phyloP scores from a whole-genome alignment of 768 basidiomycete species.

The Xanthoconium purpureum region DNA sequence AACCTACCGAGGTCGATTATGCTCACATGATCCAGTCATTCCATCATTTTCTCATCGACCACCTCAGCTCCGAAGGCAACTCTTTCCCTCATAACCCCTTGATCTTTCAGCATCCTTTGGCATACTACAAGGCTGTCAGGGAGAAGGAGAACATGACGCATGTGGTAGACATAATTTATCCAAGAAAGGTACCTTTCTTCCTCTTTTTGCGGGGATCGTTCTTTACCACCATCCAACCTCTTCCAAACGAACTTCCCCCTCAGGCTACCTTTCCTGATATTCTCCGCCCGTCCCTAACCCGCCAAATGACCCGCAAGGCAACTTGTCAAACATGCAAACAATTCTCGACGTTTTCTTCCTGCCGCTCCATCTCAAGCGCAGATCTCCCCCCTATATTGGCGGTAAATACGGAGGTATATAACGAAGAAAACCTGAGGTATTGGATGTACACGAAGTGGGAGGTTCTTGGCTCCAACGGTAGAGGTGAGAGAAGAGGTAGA shows the following conservation, averaged over 20 bases:
- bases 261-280: conserved; percentile 61
- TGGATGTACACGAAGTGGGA: conserved; percentile 51
- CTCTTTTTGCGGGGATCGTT: neutral
- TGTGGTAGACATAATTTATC: conserved; percentile 83
- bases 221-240: conserved; percentile 21
- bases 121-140: conserved; percentile 59
- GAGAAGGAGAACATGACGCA: conserved; percentile 81
- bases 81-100: conserved; percentile 60
- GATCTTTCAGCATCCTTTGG: conserved; percentile 33
- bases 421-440: conserved; percentile 64
- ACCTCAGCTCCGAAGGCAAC: conserved; percentile 73
- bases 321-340: conserved; percentile 83
- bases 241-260: conserved; percentile 37
- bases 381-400: conserved; percentile 82
- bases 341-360: conserved; percentile 67
- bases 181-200: conserved; percentile 63
- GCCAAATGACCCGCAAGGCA: conserved; percentile 82
- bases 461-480: conserved; percentile 58
- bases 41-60: conserved; percentile 90
- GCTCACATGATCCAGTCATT: conserved; percentile 90
- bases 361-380: conserved; percentile 58
- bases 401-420: conserved; percentile 79
- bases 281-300: conserved; percentile 70
- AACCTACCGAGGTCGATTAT: conserved; percentile 69
- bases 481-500: conserved; percentile 58